Evolutionary conservation across 2,329 filamentous ascomycete genomes (phyloP).

Genomic region (Xylaria polymorpha): DNA sequence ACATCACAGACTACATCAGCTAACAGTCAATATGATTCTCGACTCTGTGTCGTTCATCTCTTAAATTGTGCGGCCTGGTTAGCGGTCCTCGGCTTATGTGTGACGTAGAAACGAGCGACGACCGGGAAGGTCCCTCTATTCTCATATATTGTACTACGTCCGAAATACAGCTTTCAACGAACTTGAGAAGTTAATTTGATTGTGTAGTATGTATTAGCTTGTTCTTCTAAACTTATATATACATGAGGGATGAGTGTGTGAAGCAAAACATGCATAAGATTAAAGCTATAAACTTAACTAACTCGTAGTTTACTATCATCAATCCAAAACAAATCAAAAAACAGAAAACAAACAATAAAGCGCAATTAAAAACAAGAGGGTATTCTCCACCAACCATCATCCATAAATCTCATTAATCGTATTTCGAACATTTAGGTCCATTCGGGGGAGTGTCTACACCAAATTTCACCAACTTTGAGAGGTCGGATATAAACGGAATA

Average conservation of each 20-base stretch:
- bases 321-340: neutral
- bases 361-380: neutral
- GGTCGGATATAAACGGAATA: too few relatives aligned
- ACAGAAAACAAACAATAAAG: neutral
- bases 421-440: neutral
- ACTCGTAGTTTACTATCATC: neutral
- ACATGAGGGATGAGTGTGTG: neutral
- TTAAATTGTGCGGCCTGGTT: neutral
- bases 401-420: too few relatives aligned
- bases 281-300: constrained; percentile 3
- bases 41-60: neutral
- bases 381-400: neutral
- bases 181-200: neutral
- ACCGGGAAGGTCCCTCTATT: neutral
- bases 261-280: neutral
- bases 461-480: too few relatives aligned
- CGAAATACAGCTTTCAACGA: neutral
- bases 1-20: neutral
- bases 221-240: neutral
- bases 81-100: neutral
- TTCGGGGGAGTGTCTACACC: neutral
- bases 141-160: neutral
- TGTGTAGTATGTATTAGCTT: neutral
- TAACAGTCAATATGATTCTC: neutral
- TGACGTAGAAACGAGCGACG: neutral